Percentiles rank a stretch among this genome's conserved stretches.
Conservation (phyloP, 768 basidiomycete genomes). For the Leccinellum albellum region DNA sequence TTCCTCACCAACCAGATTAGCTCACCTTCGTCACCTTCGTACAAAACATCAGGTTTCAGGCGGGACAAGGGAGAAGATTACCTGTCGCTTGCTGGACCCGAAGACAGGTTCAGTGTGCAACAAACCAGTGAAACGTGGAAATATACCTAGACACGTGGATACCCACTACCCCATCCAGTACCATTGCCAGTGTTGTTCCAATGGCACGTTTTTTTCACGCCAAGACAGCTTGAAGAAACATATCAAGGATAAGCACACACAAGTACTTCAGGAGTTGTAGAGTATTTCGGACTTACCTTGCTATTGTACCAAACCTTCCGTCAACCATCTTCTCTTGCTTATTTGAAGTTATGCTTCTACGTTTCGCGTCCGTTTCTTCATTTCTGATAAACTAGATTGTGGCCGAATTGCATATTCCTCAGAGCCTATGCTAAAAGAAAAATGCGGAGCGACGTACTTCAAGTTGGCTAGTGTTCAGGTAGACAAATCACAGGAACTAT, state of each 20-base stretch:
- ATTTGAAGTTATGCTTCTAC: too few species aligned
- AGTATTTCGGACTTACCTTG: not conserved
- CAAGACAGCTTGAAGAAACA: constrained; percentile 16
- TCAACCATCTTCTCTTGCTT: too few species aligned
- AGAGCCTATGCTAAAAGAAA: too few species aligned
- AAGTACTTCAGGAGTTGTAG: not conserved
- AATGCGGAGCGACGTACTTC: not conserved
- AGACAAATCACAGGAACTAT: too few species aligned
- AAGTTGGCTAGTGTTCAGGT: not conserved
- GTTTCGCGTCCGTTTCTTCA: not conserved
- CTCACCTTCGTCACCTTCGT: constrained; percentile 18
- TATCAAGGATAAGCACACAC: constrained; percentile 6
- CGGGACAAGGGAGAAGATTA: not conserved
- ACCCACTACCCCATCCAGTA: constrained; percentile 17
- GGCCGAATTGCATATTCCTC: not conserved
- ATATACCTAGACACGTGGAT: constrained; percentile 16
- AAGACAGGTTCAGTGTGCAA: constrained; percentile 5
- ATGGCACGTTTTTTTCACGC: constrained; percentile 19
- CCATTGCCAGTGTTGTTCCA: constrained; percentile 11
- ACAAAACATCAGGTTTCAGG: constrained; percentile 7
- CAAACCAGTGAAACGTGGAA: constrained; percentile 2
- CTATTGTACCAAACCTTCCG: not conserved
- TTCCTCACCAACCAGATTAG: not conserved
- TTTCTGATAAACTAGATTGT: not conserved
- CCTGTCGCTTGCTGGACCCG: constrained; percentile 11